phyloP scores from a whole-genome alignment of 1,284 basidiomycete species.

The Tremellales sp. region DNA sequence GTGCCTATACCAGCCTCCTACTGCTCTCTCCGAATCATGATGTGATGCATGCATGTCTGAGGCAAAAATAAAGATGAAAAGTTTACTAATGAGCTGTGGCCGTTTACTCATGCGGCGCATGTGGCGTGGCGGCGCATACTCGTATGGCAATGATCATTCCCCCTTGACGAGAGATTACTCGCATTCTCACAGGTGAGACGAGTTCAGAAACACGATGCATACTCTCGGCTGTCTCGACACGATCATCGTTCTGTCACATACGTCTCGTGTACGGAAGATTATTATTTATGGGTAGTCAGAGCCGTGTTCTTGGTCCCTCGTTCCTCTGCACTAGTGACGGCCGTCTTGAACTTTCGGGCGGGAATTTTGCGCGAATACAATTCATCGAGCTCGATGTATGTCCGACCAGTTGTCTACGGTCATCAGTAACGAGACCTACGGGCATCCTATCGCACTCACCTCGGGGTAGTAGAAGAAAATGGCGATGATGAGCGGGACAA shows the following conservation, averaged over 20 bases:
- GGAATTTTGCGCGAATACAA: conserved; percentile 11
- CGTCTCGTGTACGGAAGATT: neutral
- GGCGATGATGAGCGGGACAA: conserved; percentile 16
- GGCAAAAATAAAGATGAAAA: too few species aligned
- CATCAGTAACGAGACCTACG: neutral
- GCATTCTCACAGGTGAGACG: too few species aligned
- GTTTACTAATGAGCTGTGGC: too few species aligned
- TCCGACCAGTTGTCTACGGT: conserved; percentile 7
- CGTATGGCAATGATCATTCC: too few species aligned
- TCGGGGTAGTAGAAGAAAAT: conserved; percentile 26
- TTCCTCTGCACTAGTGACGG: neutral
- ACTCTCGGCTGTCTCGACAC: too few species aligned
- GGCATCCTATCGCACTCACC: conserved; percentile 3
- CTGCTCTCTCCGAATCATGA: too few species aligned
- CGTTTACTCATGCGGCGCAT: too few species aligned
- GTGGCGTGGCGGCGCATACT: too few species aligned
- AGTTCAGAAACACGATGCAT: too few species aligned
- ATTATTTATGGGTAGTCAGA: neutral
- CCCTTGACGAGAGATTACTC: too few species aligned
- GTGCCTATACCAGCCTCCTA: too few species aligned
- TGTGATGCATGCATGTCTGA: too few species aligned
- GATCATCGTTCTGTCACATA: neutral
- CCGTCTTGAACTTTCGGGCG: conserved; percentile 6
- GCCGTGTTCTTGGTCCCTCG: neutral
- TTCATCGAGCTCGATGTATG: conserved; percentile 14